Evolutionary conservation across 2,329 filamentous ascomycete species (phyloP).

Genomic region (Diaporthe citri): DNA sequence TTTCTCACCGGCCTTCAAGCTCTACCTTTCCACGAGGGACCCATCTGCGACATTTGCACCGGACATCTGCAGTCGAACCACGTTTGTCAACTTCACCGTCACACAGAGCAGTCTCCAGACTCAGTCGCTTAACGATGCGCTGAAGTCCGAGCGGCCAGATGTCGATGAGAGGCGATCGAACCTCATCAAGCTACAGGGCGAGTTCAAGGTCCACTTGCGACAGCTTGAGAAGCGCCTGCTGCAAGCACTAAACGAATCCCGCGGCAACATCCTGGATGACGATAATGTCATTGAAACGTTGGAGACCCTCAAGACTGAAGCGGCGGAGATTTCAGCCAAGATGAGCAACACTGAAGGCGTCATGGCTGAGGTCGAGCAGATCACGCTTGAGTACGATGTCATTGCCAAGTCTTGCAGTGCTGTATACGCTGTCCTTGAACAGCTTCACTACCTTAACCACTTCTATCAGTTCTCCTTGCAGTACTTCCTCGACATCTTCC

Average conservation of each 20-base stretch:
- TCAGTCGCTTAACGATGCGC: constrained; percentile 95
- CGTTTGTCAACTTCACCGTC: constrained; percentile 99
- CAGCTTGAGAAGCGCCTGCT: constrained; percentile 94
- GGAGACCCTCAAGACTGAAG: constrained; percentile 97
- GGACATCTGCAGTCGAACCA: constrained; percentile 97
- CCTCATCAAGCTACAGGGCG: constrained; percentile 97
- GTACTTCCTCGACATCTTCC: constrained; percentile 98
- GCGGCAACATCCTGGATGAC: constrained; percentile 97
- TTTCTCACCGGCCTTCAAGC: constrained; percentile 95
- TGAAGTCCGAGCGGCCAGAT: constrained; percentile 97
- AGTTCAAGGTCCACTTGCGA: constrained; percentile 98
- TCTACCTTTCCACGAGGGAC: constrained; percentile 95
- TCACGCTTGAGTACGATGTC: constrained; percentile 93
- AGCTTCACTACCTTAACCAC: constrained; percentile 97
- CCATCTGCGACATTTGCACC: constrained; percentile 96
- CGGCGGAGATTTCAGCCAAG: constrained; percentile 94
- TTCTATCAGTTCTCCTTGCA: constrained; percentile 99
- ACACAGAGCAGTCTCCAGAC: constrained; percentile 99
- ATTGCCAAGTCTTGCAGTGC: constrained; percentile 96
- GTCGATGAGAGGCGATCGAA: constrained; percentile 97
- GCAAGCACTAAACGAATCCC: constrained; percentile 96
- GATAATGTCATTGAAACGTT: constrained; percentile 98
- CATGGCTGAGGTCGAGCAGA: constrained; percentile 97
- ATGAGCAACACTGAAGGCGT: constrained; percentile 97
- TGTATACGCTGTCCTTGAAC: constrained; percentile 95